These are phyloP conservation scores for Fusarium coicis DNA, from an alignment of 2,329 filamentous ascomycete genomes.

Conservation along the genomic window DNA sequence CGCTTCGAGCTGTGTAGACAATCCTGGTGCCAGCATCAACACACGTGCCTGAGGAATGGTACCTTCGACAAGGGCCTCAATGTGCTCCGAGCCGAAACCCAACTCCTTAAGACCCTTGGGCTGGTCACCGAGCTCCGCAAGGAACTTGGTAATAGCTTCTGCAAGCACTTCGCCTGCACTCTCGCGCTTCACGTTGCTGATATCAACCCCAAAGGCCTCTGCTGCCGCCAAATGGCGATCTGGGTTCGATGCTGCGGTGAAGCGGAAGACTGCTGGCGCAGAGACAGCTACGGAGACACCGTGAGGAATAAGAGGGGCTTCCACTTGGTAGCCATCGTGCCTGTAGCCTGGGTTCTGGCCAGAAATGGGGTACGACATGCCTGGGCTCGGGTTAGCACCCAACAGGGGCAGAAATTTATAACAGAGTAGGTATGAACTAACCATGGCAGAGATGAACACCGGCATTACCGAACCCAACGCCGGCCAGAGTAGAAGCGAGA, in stretches of 20 bases:
- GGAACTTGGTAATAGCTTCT: slow-evolving; percentile 84
- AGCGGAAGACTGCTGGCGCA: slow-evolving; percentile 91
- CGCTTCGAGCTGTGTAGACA: slow-evolving; percentile 74
- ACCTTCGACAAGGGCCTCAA: slow-evolving; percentile 89
- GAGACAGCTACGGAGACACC: slow-evolving; percentile 95
- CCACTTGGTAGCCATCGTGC: slow-evolving; percentile 85
- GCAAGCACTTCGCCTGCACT: slow-evolving; percentile 88
- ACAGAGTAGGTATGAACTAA: slow-evolving; percentile 47
- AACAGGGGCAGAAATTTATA: not conserved
- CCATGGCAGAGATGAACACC: slow-evolving; percentile 84
- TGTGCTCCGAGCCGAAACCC: slow-evolving; percentile 79
- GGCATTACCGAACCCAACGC: slow-evolving; percentile 96
- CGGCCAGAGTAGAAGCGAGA: slow-evolving; percentile 90
- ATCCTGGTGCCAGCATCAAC: slow-evolving; percentile 86
- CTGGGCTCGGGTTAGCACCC: slow-evolving; percentile 48
- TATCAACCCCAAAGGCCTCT: slow-evolving; percentile 90
- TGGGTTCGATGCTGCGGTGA: slow-evolving; percentile 91
- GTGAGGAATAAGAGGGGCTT: slow-evolving; percentile 87
- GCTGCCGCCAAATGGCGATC: slow-evolving; percentile 91
- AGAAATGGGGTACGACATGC: slow-evolving; percentile 98
- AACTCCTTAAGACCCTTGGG: slow-evolving; percentile 85
- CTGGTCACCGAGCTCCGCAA: slow-evolving; percentile 88
- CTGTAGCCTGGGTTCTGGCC: slow-evolving; percentile 92
- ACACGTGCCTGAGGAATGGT: slow-evolving; percentile 93
- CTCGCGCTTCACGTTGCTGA: slow-evolving; percentile 86